phyloP scores from a whole-genome alignment of 306 rosid species.

The Carpinus fangiana region DNA sequence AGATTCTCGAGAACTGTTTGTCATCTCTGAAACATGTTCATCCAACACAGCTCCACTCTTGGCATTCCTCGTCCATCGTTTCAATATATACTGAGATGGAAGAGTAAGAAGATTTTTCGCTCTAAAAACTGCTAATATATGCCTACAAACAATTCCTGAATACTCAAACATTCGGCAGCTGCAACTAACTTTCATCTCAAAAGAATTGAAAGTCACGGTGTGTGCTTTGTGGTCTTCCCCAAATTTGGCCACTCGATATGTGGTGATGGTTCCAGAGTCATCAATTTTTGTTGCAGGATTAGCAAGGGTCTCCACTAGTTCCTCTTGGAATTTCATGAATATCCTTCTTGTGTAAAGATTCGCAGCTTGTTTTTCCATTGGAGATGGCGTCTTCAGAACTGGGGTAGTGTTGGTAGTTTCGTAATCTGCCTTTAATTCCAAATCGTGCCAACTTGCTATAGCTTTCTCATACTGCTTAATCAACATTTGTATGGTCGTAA shows the following conservation, averaged over 20 bases:
- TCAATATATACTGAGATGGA: constrained; percentile 78
- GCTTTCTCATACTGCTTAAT: constrained; percentile 84
- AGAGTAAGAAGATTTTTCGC: constrained; percentile 82
- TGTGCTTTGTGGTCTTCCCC: constrained; percentile 76
- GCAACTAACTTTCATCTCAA: constrained; percentile 78
- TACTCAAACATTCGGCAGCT: constrained; percentile 89
- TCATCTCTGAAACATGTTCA: constrained; percentile 50
- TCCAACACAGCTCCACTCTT: constrained; percentile 58
- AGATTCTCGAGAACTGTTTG: constrained; percentile 54
- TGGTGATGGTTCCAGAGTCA: constrained; percentile 68
- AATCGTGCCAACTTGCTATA: constrained; percentile 71
- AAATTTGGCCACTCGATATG: constrained; percentile 86
- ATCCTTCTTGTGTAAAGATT: constrained; percentile 69
- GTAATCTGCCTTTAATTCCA: constrained; percentile 76
- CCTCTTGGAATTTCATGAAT: constrained; percentile 84
- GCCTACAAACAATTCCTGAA: constrained; percentile 88
- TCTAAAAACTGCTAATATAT: constrained; percentile 75
- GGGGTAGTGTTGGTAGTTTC: constrained; percentile 64
- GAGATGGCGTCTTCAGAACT: constrained; percentile 78
- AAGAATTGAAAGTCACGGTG: constrained; percentile 59
- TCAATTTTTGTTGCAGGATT: constrained; percentile 81
- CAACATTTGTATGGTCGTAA: constrained; percentile 69
- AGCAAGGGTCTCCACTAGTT: constrained; percentile 87
- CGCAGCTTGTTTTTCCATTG: constrained; percentile 94
- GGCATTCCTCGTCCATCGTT: constrained; percentile 88